These are phyloP conservation scores for Sparassis latifolia DNA, from an alignment of 1,284 basidiomycete genomes.

Conservation along the genomic window DNA sequence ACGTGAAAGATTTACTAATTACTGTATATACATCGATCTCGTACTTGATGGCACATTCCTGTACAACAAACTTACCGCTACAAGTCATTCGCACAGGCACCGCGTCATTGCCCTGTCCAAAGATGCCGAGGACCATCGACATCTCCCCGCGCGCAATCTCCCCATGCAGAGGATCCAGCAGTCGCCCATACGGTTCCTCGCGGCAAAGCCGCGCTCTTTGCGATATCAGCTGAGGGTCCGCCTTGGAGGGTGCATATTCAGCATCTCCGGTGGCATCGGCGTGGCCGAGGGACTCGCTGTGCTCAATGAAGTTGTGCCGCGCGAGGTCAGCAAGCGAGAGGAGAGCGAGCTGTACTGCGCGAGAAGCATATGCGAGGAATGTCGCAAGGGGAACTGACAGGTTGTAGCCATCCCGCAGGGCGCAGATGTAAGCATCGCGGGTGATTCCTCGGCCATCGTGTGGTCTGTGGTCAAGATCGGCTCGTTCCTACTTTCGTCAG, in stretches of 20 bases:
- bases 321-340: constrained; percentile 7
- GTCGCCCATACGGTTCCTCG: constrained; percentile 12
- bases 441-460: constrained; percentile 22
- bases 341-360: constrained; percentile 14
- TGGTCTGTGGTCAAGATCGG: too few species aligned
- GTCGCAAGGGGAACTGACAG: constrained; percentile 23
- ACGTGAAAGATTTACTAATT: too few species aligned
- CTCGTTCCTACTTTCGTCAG: too few species aligned
- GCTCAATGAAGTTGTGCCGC: constrained; percentile 28
- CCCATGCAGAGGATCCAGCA: constrained; percentile 22
- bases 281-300: constrained; percentile 30
- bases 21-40: too few species aligned
- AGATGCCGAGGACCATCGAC: constrained; percentile 23
- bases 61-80: too few species aligned
- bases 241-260: constrained; percentile 21
- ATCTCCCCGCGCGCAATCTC: constrained; percentile 29
- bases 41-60: too few species aligned
- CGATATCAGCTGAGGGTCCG: constrained; percentile 14
- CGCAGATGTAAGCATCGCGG: constrained; percentile 14
- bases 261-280: constrained; percentile 17
- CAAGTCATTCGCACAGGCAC: constrained; percentile 4
- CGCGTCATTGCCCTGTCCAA: constrained; percentile 7
- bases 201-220: constrained; percentile 18
- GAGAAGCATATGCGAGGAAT: constrained; percentile 20
- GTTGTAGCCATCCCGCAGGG: constrained; percentile 21